phyloP scores from a whole-genome alignment of 108 stramenopile species.

The Poteriospumella lacustris region DNA sequence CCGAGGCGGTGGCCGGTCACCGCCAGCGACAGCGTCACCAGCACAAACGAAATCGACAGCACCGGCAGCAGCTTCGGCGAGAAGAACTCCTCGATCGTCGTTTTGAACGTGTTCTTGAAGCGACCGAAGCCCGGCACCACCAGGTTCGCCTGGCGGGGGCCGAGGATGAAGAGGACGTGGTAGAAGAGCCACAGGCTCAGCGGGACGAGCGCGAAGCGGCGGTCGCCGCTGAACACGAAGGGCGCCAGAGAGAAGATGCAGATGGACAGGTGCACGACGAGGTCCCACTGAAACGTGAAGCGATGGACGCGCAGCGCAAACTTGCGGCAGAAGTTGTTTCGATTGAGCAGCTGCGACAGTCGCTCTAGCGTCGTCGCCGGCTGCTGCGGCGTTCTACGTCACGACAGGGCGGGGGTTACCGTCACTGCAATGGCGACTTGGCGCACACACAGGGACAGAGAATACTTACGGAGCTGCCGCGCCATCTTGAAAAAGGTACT shows the following conservation, averaged over 20 bases:
- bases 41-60: slow-evolving; percentile 43
- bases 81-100: slow-evolving; percentile 46
- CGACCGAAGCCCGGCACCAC: slow-evolving; percentile 45
- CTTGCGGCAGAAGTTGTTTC: slow-evolving; percentile 3
- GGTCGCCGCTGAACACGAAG: slow-evolving; percentile 41
- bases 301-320: slow-evolving; percentile 37
- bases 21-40: slow-evolving; percentile 38
- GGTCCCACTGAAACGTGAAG: slow-evolving; percentile 49
- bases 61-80: slow-evolving; percentile 43
- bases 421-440: background rate
- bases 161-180: slow-evolving; percentile 46
- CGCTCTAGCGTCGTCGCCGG: background rate
- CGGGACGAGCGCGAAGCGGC: slow-evolving; percentile 38
- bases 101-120: slow-evolving; percentile 43
- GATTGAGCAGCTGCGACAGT: background rate
- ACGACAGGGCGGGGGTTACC: background rate
- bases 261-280: slow-evolving; percentile 41
- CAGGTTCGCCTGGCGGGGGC: slow-evolving; percentile 36
- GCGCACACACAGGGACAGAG: background rate
- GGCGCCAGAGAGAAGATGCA: slow-evolving; percentile 40
- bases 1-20: slow-evolving; percentile 46
- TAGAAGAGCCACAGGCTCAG: slow-evolving; percentile 41
- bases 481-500: background rate
- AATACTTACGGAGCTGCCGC: background rate
- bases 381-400: background rate